Conservation (phyloP, 1,284 basidiomycete species). For the Cryptococcus hybrid region DNA sequence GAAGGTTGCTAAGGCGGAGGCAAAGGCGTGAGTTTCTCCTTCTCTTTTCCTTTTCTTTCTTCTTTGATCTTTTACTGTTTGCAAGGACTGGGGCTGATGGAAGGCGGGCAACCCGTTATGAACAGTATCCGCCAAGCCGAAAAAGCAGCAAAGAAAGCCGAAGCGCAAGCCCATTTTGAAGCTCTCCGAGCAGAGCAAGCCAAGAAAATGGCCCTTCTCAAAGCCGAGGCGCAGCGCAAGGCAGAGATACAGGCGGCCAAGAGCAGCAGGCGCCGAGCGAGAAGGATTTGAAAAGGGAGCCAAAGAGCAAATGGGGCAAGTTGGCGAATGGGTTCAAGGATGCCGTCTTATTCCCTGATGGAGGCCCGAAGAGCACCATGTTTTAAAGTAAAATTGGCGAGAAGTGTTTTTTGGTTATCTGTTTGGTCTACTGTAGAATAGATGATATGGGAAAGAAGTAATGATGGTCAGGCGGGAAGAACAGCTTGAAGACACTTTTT, state of each 20-base stretch:
- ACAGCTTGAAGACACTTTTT: background rate
- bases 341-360: slow-evolving; percentile 28
- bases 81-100: background rate
- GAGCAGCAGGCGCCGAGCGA: slow-evolving; percentile 1
- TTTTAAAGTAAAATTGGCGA: slow-evolving; percentile 9
- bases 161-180: slow-evolving; percentile 37
- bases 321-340: slow-evolving; percentile 30
- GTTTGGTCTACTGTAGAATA: too few relatives aligned
- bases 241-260: slow-evolving; percentile 16
- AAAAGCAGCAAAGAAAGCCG: slow-evolving; percentile 27
- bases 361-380: slow-evolving; percentile 21
- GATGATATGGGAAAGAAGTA: too few relatives aligned
- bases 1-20: slow-evolving; percentile 24
- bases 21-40: slow-evolving; percentile 25
- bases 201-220: slow-evolving; percentile 23
- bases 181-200: slow-evolving; percentile 37
- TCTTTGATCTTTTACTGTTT: too few relatives aligned
- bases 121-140: slow-evolving; percentile 25
- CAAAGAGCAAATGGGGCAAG: slow-evolving; percentile 28
- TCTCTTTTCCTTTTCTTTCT: background rate
- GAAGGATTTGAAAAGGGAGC: background rate
- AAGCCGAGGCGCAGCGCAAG: slow-evolving; percentile 28
- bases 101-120: background rate
- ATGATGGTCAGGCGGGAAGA: background rate
- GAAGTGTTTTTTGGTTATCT: background rate